phyloP scores from a whole-genome alignment of 192 early-diverging fungal species.

The Backusella tarrabulga region DNA sequence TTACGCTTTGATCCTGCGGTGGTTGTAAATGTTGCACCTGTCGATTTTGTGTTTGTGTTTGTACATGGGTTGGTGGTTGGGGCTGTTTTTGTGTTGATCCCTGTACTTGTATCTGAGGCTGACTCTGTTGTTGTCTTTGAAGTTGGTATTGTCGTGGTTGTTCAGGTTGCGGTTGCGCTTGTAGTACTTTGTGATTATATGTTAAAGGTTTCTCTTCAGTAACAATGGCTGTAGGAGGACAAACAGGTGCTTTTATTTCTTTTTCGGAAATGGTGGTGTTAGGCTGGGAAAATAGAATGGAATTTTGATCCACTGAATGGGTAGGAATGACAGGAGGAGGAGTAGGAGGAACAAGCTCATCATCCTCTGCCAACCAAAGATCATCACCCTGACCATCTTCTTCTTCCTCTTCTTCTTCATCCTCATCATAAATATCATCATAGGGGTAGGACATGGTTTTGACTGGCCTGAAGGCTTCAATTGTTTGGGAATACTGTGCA shows the following conservation, averaged over 20 bases:
- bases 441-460: neutral
- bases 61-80: neutral
- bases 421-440: slow-evolving; percentile 13
- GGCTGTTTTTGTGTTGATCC: neutral
- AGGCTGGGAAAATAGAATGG: slow-evolving; percentile 12
- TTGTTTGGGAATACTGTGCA: slow-evolving; percentile 31
- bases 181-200: neutral
- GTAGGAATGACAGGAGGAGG: neutral
- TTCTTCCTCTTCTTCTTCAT: slow-evolving; percentile 5
- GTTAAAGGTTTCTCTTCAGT: neutral
- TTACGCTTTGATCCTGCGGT: neutral
- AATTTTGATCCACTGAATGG: neutral
- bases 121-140: neutral
- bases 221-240: neutral
- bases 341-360: neutral
- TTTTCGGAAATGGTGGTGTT: slow-evolving; percentile 15
- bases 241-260: neutral
- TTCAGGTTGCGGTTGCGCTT: neutral
- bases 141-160: neutral
- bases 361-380: neutral
- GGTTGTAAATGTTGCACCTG: neutral
- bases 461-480: slow-evolving; percentile 24
- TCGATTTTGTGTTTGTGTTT: neutral
- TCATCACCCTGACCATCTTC: slow-evolving; percentile 13
- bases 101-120: neutral